Evolutionary conservation across 2,329 filamentous ascomycete genomes (phyloP), one percentile per base, ranked within the genome.

Genomic region (Neofusicoccum ribis): DNA sequence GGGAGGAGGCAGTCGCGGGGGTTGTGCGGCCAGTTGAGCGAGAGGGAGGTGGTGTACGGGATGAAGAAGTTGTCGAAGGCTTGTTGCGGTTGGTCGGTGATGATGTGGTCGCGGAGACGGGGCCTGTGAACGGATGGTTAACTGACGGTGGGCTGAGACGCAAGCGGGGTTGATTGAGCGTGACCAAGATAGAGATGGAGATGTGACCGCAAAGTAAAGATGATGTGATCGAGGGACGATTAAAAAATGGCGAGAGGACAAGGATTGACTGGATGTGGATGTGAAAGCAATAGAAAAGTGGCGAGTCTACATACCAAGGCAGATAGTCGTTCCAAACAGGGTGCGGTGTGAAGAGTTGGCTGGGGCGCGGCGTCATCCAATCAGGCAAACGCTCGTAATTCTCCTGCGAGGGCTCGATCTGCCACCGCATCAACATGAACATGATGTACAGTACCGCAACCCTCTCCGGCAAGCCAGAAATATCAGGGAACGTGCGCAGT

Each of bases 391-490:
- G 85, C 27, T 92, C 86, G 76, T 91, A 93, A 78, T 93, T 96
- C 70, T 93, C 89, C 67, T 85, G 84, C 0, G 91, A 91, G 0
- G 92, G 92, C 34, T 86, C 86, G 65, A 96, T 90, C 74, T 92
- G 88, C 91, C 93, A 97, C 47, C 80, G 78, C 89, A 95, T 92
- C 68, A 93, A 74, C 37, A 93, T 84, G 77, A 96, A 96, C 91
- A 96, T 96, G 73, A 90, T 81, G 75, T 93, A 96, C 7, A 96
- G 83, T 6, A 92, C 87, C 8, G 90, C 92, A 0, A 96, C 87
- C 71, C 91, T 89, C 77, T 96, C 92, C 0, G 93, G 92, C 0
- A 96, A 83, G n/a, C 83, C 84, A 3, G 85, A 86, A 36, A 97
- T 87, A 70, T 91, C 89, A 0, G 92, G 91, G 70, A 96, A 96